Evolutionary conservation across 202 grass and related monocot genomes (phyloP).

Genomic region (Zizania palustris): DNA sequence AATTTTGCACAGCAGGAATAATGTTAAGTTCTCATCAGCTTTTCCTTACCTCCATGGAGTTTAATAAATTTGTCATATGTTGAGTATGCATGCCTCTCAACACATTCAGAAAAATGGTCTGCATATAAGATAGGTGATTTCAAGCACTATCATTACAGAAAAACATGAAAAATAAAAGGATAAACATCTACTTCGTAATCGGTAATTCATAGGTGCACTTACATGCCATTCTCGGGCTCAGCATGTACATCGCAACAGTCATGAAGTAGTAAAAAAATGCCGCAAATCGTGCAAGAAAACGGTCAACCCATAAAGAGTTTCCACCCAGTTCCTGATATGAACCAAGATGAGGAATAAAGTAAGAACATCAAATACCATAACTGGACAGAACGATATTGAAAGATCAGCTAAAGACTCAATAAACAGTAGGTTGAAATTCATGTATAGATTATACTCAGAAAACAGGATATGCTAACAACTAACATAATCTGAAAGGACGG

Average conservation of each 20-base stretch:
- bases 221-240: constrained; percentile 99
- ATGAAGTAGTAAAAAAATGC: constrained; percentile 95
- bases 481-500: not conserved
- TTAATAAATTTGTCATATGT: constrained; percentile 99
- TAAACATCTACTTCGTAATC: not conserved
- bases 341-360: not conserved
- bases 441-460: not conserved
- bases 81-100: constrained; percentile 92
- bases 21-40: not conserved
- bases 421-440: not conserved
- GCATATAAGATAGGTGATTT: constrained; percentile 33
- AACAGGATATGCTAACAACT: not conserved
- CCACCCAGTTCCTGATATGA: constrained; percentile 78
- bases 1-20: not conserved
- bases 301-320: constrained; percentile 70
- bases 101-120: constrained; percentile 99
- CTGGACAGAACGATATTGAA: not conserved
- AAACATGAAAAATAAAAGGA: constrained; percentile 4
- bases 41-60: constrained; percentile 61
- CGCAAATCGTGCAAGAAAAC: constrained; percentile 65
- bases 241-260: constrained; percentile 84
- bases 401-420: not conserved
- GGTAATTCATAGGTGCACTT: constrained; percentile 24
- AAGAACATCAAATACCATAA: constrained; percentile 3
- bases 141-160: constrained; percentile 14